Conservation (phyloP, 2,329 filamentous ascomycete species). For the Xylariaceae sp. region DNA sequence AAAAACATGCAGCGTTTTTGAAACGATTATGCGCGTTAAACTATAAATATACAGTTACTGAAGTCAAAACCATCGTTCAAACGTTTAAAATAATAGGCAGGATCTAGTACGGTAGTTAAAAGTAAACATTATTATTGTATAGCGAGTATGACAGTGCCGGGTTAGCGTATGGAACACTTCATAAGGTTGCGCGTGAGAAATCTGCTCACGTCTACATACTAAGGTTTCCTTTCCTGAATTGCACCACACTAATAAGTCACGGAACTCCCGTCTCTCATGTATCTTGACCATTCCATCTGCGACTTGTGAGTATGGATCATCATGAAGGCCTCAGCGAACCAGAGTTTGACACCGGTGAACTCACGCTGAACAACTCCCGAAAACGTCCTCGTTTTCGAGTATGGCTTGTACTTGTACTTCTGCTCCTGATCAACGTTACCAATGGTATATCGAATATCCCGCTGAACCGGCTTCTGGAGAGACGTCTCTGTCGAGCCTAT, state of each 20-base stretch:
- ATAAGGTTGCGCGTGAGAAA: not conserved
- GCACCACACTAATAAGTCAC: too few species aligned
- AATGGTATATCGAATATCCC: slow-evolving; percentile 46
- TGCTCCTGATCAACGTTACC: slow-evolving; percentile 44
- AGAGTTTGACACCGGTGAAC: not conserved
- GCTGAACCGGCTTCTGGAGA: slow-evolving; percentile 43
- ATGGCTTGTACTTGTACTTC: slow-evolving; percentile 35
- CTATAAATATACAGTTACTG: too few species aligned
- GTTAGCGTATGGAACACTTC: not conserved
- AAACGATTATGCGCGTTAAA: too few species aligned
- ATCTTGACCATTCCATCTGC: not conserved
- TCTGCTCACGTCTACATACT: not conserved
- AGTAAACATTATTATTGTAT: not conserved
- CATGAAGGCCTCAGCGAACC: slow-evolving; percentile 2
- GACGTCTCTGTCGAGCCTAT: slow-evolving; percentile 45
- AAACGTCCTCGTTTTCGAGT: slow-evolving; percentile 7
- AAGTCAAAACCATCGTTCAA: too few species aligned
- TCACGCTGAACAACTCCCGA: not conserved
- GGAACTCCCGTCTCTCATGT: too few species aligned
- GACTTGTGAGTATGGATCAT: slow-evolving; percentile 11
- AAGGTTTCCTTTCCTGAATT: too few species aligned
- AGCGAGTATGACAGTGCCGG: not conserved
- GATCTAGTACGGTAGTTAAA: too few species aligned
- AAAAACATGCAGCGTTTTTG: too few species aligned
- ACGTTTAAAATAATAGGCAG: too few species aligned